Percentiles rank a stretch among this genome's conserved stretches.
phyloP scores from a whole-genome alignment of 805 yeast genomes.

The Saccharomyces kudriavzevii region DNA sequence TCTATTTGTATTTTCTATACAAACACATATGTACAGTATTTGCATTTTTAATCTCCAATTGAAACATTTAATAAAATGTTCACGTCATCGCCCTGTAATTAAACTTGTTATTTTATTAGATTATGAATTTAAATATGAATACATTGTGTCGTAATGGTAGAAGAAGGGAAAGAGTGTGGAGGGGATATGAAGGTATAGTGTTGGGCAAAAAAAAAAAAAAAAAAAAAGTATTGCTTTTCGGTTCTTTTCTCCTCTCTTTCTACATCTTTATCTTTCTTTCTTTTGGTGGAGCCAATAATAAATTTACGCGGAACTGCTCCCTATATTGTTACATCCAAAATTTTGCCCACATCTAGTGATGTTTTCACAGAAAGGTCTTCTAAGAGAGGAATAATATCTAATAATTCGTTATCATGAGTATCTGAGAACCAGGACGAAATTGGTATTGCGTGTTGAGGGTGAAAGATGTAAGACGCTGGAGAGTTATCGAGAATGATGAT shows the following conservation, averaged over 20 bases:
- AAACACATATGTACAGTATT: neutral
- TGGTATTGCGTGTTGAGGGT: conserved; percentile 95
- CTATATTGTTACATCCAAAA: conserved; percentile 57
- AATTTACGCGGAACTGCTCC: neutral
- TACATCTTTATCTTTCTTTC: neutral
- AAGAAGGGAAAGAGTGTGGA: neutral
- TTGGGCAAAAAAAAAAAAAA: neutral
- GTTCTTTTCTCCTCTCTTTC: neutral
- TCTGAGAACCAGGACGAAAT: conserved; percentile 96
- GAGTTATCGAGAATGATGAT: conserved; percentile 88
- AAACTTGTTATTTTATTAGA: neutral
- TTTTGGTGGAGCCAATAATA: neutral
- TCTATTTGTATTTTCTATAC: neutral
- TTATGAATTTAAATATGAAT: neutral
- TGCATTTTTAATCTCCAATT: neutral
- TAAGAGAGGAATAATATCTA: conserved; percentile 81
- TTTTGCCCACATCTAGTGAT: conserved; percentile 77
- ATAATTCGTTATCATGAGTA: conserved; percentile 87
- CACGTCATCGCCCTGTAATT: neutral
- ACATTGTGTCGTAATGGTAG: neutral
- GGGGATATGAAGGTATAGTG: neutral
- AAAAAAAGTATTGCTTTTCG: neutral
- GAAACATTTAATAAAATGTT: neutral
- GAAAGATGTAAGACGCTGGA: conserved; percentile 92
- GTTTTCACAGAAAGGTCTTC: conserved; percentile 65